Base-by-base conservation (phyloP, 2,329 filamentous ascomycete species). In the Fonsecaea multimorphosa region DNA sequence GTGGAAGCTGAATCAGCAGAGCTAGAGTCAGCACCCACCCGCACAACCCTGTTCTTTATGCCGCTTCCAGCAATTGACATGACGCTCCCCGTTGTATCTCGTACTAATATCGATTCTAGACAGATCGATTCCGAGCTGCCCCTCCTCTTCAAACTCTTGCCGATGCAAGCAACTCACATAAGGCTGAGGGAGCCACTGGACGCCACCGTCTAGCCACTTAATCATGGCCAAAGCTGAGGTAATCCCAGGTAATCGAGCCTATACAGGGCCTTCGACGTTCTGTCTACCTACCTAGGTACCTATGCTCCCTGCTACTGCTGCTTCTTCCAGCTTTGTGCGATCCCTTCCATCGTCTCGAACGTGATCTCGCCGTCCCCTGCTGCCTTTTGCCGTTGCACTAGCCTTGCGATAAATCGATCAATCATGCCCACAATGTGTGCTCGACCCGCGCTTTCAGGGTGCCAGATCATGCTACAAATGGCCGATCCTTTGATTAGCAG, bases 341-440 rank as follows among this genome's bases (percentile, higher is more conserved):
- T 67, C 12, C 16, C 61, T 55, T 72, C 72, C 64, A 70, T 69
- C 16, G 68, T 71, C 61, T 73, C 72, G 63, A 73, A 73, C 1
- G 69, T 72, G 52, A 73, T 71, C 40, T 72, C 71, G 29, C 68
- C 69, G 7, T 68, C 58, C 16, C 54, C 65, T n/a, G 69, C 70
- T 14, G 58, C 68, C n/a, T 66, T 57, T 58, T 61, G 67, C 31
- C 64, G 68, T 8, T 51, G 34, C 14, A 69, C 66, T 19, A 73
- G 58, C 57, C 66, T 71, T 3, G 59, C 61, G 32, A 73, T 68
- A 53, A 73, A 70, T 46, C 62, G 64, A 51, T 73, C 72, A 54
- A 73, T 71, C 72, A 73, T 73, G 11, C 72, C 72, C 12, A 72
- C 66, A 55, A 73, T 69, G 58, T 73, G 72, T 14, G 66, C 65